These are phyloP conservation scores for Chlamydomonas sp. DNA, from an alignment of 139 green algal genomes.

Conservation along the genomic window DNA sequence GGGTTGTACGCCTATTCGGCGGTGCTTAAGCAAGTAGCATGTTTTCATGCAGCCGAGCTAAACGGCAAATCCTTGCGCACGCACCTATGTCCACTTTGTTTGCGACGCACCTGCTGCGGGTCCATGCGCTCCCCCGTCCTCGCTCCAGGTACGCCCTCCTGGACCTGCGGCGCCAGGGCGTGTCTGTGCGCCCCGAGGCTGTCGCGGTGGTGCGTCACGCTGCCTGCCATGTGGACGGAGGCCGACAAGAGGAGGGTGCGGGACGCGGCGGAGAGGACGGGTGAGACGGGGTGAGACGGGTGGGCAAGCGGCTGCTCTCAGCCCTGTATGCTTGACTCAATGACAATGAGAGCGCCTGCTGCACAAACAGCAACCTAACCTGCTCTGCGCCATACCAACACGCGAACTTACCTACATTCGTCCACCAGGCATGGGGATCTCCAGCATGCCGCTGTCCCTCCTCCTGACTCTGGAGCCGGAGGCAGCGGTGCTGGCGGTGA, in stretches of 20 bases:
- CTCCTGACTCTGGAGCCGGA: background rate
- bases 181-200: background rate
- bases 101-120: too few species aligned
- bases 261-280: background rate
- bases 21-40: too few species aligned
- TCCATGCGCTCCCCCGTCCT: too few species aligned
- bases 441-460: background rate
- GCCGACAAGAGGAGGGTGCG: conserved; percentile 11
- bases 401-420: background rate
- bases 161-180: background rate
- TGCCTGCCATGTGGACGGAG: conserved; percentile 29
- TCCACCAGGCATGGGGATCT: background rate
- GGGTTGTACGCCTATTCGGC: too few species aligned
- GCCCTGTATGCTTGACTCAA: background rate
- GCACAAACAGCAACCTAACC: too few species aligned
- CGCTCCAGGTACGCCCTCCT: background rate
- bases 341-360: too few species aligned
- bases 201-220: conserved; percentile 24
- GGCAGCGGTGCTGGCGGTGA: too few species aligned
- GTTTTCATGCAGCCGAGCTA: too few species aligned
- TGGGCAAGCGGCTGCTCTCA: background rate
- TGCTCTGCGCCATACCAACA: too few species aligned
- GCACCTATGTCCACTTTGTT: too few species aligned
- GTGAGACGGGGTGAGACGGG: background rate
- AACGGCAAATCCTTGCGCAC: too few species aligned